Conservation (phyloP, 345 rosid genomes). For the Eucalyptus caleyi region DNA sequence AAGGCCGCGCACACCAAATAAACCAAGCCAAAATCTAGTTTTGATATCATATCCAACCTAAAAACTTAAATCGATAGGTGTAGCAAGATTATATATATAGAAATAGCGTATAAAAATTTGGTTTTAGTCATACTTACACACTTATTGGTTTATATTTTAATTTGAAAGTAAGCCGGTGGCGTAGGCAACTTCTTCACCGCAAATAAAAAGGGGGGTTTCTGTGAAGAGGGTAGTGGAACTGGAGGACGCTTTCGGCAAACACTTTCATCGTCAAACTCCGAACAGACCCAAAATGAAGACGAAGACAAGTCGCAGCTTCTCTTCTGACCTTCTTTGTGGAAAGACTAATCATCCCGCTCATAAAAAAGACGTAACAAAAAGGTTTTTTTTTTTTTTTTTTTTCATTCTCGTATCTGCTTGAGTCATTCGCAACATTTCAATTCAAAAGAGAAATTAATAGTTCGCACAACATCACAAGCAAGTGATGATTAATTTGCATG, state of each 20-base stretch:
- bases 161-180: not conserved
- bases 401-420: not conserved
- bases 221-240: not conserved
- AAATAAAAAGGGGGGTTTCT: not conserved
- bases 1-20: not conserved
- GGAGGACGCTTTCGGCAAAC: not conserved
- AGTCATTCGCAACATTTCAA: not conserved
- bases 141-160: not conserved
- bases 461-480: not conserved
- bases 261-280: not conserved
- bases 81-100: not conserved
- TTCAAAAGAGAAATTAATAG: not conserved
- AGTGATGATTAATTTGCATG: not conserved
- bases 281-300: not conserved
- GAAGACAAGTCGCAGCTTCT: not conserved
- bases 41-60: not conserved
- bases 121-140: not conserved
- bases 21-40: not conserved
- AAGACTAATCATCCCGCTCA: not conserved
- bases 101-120: not conserved
- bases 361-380: not conserved
- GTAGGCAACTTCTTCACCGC: not conserved
- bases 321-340: not conserved
- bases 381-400: no score
- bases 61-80: not conserved